Conservation (phyloP, 2,329 filamentous ascomycete genomes). For the Paraphaeosphaeria sporulosa region DNA sequence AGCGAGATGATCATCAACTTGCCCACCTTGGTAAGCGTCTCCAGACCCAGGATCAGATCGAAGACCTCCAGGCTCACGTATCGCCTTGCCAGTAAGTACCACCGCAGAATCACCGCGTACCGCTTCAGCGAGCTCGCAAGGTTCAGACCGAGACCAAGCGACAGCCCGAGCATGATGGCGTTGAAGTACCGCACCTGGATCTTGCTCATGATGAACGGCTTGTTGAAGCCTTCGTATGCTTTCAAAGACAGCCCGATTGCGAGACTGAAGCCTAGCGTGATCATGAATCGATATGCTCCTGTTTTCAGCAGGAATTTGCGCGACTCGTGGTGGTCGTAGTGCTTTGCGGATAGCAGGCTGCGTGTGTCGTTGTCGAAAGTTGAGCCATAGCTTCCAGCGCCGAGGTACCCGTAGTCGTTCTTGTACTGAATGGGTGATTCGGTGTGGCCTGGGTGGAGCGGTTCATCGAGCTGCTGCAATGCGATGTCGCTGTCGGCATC, state of each 20-base stretch:
- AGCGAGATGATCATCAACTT: slow-evolving; percentile 46
- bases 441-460: slow-evolving; percentile 23
- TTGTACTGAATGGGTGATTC: slow-evolving; percentile 28
- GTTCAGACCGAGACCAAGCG: slow-evolving; percentile 45
- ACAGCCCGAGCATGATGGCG: slow-evolving; percentile 42
- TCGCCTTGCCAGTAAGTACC: slow-evolving; percentile 42
- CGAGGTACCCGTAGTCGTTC: slow-evolving; percentile 27
- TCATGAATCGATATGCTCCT: slow-evolving; percentile 33
- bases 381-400: slow-evolving; percentile 20
- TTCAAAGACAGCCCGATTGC: slow-evolving; percentile 37
- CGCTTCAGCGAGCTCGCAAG: slow-evolving; percentile 43
- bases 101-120: slow-evolving; percentile 44
- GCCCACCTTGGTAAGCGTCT: slow-evolving; percentile 40
- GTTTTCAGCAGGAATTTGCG: slow-evolving; percentile 38
- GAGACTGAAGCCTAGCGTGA: slow-evolving; percentile 41
- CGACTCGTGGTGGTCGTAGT: slow-evolving; percentile 42
- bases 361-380: slow-evolving; percentile 32
- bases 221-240: slow-evolving; percentile 39
- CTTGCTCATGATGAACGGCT: slow-evolving; percentile 34
- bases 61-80: slow-evolving; percentile 45
- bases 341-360: slow-evolving; percentile 32
- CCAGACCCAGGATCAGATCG: slow-evolving; percentile 43
- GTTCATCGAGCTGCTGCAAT: slow-evolving; percentile 31
- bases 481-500: slow-evolving; percentile 32
- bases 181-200: slow-evolving; percentile 42